Evolutionary conservation across 139 green algal species (phyloP), one percentile per base, ranked within the genome.

Genomic region (Micractinium conductrix): DNA sequence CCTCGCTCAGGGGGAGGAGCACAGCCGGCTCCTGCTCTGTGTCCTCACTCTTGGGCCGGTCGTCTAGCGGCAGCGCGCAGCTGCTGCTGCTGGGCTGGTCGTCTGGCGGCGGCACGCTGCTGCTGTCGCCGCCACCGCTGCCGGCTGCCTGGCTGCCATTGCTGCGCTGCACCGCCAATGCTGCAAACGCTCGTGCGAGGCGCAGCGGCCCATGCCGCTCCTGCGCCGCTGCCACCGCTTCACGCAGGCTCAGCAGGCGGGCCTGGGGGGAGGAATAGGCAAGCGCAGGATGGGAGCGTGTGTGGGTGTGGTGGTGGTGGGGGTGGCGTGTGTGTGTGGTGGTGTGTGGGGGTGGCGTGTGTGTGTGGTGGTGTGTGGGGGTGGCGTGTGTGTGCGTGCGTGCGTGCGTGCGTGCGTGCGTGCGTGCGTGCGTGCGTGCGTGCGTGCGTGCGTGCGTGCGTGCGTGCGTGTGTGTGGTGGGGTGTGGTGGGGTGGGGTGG

Each of bases 161-260:
- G 53, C 53, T n/a, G 7, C 7, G 45, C 73, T 22, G n/a, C 33
- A 8, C 8, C 12, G 28, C 38, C 58, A 82, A 58, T 2, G 28
- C 45, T 10, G 76, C 76, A 82, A 82, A 82, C 6, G 76, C 53
- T 24, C 12, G 10, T 1, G 35, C 58, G 3, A 44, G n/a, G 19
- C 48, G 16, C 37, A 55, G 38, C 1, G 55, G 76, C 2, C 76
- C 58, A 21, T 82, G 76, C 26, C 38, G 38, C 37, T 72, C 76
- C 76, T 73, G 76, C n/a, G 55, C 42, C 26, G 76, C 76, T 3
- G 40, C 58, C 42, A 82, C 38, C 40, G 72, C 33, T 40, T 82
- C 76, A 0, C 58, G 26, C 58, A 82, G 58, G 76, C 55, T 82
- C 9, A 82, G 76, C 76, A 82, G 76, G 76, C 58, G 55, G 0